A percentile compares a stretch with the other conserved stretches of the same genome.
Conservation (phyloP, 352 stramenopile genomes). For the Pythium biforme region DNA sequence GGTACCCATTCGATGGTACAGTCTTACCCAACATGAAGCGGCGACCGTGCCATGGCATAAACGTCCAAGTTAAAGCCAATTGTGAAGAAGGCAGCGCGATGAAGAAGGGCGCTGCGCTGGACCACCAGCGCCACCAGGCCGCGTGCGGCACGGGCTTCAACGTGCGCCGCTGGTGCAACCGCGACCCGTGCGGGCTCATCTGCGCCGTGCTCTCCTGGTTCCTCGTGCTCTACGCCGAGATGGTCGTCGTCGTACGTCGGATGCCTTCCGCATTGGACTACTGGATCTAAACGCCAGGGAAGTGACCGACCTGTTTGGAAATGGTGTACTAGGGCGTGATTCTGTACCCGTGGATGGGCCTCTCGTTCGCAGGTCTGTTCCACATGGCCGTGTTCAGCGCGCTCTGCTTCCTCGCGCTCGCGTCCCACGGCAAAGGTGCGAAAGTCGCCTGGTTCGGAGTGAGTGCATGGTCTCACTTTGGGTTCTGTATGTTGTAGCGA, state of each 20-base stretch:
- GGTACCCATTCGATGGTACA: background rate
- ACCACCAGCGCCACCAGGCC: constrained; percentile 44
- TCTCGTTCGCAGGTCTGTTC: constrained; percentile 62
- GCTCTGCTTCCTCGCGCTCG: constrained; percentile 88
- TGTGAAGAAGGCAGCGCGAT: too few relatives aligned
- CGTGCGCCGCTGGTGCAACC: constrained; percentile 89
- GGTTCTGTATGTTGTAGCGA: constrained; percentile 55
- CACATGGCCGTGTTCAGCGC: constrained; percentile 67
- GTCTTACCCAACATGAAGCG: background rate
- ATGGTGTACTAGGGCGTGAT: constrained; percentile 59
- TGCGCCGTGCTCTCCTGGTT: constrained; percentile 90
- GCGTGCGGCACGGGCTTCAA: constrained; percentile 80
- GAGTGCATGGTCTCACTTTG: background rate
- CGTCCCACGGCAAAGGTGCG: constrained; percentile 94
- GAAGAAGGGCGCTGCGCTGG: constrained; percentile 20
- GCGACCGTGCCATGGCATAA: background rate
- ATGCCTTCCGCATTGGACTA: too few relatives aligned
- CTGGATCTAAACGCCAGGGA: too few relatives aligned
- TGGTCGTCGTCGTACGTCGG: constrained; percentile 72
- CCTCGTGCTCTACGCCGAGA: constrained; percentile 90
- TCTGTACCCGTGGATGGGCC: constrained; percentile 89
- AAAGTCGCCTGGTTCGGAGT: too few relatives aligned
- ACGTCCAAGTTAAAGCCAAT: too few relatives aligned
- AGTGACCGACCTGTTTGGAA: background rate
- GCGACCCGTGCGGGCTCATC: constrained; percentile 88